Evolutionary conservation across 164 flowering plant species (phyloP).

Genomic region (Umbilicus rupestris): DNA sequence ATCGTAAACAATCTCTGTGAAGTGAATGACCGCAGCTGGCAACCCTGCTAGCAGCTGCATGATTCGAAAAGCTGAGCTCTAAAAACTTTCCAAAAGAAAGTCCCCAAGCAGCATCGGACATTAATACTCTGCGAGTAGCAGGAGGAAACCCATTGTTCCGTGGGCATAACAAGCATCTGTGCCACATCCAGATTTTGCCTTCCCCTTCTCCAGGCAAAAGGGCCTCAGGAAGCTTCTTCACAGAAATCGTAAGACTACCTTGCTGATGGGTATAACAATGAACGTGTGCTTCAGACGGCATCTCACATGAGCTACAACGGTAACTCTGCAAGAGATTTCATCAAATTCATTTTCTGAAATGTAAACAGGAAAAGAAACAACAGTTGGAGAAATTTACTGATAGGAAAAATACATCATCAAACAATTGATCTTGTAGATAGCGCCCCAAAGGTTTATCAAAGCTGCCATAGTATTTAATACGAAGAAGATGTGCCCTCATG

Average conservation of each 20-base stretch:
- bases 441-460: conserved; percentile 92
- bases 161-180: conserved; percentile 83
- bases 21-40: conserved; percentile 99
- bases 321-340: conserved; percentile 41
- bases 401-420: conserved; percentile 54
- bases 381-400: background rate
- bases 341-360: conserved; percentile 10
- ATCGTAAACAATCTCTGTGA: conserved; percentile 98
- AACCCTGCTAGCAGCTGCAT: conserved; percentile 98
- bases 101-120: conserved; percentile 99
- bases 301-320: conserved; percentile 74
- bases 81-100: conserved; percentile 95
- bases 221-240: conserved; percentile 65
- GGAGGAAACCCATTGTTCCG: conserved; percentile 78
- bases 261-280: conserved; percentile 96
- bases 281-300: conserved; percentile 97
- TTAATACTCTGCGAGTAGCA: conserved; percentile 81
- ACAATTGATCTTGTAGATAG: conserved; percentile 64
- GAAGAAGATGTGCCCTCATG: conserved; percentile 68
- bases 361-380: background rate
- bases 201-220: conserved; percentile 77
- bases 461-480: conserved; percentile 87
- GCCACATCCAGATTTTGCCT: conserved; percentile 99
- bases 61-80: conserved; percentile 98
- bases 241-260: conserved; percentile 95